Evolutionary conservation across 306 rosid genomes (phyloP).

Genomic region (Lupinus albus): DNA sequence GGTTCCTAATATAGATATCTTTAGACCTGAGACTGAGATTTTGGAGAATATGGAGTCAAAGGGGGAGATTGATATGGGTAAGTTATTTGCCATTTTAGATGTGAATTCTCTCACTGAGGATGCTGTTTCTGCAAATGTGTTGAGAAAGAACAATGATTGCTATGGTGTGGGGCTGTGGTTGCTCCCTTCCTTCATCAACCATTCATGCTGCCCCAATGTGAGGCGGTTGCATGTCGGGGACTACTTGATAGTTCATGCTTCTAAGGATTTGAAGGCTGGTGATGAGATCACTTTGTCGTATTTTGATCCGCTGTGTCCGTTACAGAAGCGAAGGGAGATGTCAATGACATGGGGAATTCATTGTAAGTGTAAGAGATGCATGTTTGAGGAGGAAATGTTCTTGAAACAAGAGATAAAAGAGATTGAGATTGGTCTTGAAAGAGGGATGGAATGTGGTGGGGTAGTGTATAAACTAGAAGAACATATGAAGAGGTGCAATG

Average conservation of each 20-base stretch:
- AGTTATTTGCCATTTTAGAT: conserved; percentile 64
- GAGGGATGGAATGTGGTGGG: conserved; percentile 65
- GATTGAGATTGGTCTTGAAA: conserved; percentile 69
- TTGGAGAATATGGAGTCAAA: background rate
- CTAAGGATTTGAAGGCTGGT: conserved; percentile 76
- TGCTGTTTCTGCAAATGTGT: conserved; percentile 64
- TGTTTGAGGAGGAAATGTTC: conserved; percentile 54
- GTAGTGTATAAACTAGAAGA: conserved; percentile 68
- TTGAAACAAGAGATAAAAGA: conserved; percentile 58
- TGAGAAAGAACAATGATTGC: conserved; percentile 70
- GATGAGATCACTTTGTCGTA: conserved; percentile 83
- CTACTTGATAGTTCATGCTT: conserved; percentile 69
- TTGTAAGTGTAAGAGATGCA: conserved; percentile 79
- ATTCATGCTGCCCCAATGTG: conserved; percentile 76
- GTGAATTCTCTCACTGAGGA: conserved; percentile 84
- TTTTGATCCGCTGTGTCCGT: conserved; percentile 56
- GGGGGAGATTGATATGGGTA: conserved; percentile 50
- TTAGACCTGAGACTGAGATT: conserved; percentile 62
- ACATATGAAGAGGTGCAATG: conserved; percentile 69
- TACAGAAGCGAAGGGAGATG: conserved; percentile 61
- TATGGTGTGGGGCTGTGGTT: conserved; percentile 88
- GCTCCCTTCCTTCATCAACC: conserved; percentile 75
- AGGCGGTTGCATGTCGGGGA: conserved; percentile 84
- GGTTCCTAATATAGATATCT: conserved; percentile 60
- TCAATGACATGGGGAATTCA: conserved; percentile 72